phyloP scores from a whole-genome alignment of 805 yeast genomes.

The Scheffersomyces ergatensis region DNA sequence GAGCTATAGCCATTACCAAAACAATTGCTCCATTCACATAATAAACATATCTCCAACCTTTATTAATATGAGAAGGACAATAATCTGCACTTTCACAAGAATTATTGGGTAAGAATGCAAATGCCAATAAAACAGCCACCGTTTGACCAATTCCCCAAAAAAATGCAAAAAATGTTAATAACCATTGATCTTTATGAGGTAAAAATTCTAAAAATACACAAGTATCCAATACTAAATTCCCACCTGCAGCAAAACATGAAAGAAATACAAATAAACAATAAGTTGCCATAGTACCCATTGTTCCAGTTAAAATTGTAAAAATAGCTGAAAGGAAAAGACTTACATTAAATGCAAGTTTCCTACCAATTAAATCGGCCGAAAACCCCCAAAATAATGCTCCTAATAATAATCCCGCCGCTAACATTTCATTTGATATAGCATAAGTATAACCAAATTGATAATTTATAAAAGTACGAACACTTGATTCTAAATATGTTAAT shows the following conservation, averaged over 20 bases:
- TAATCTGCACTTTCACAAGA: constrained; percentile 39
- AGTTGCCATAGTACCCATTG: constrained; percentile 47
- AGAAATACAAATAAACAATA: constrained; percentile 49
- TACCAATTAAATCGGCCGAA: constrained; percentile 53
- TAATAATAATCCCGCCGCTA: constrained; percentile 42
- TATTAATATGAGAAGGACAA: constrained; percentile 48
- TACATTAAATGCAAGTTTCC: constrained; percentile 49
- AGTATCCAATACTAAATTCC: constrained; percentile 55
- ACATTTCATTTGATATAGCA: constrained; percentile 23
- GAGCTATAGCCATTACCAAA: constrained; percentile 27
- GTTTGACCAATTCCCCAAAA: constrained; percentile 69
- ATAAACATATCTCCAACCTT: constrained; percentile 62
- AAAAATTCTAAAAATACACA: constrained; percentile 52
- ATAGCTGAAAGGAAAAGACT: constrained; percentile 46
- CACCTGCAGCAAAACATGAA: constrained; percentile 50
- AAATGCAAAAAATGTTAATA: constrained; percentile 46
- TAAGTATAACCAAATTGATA: constrained; percentile 23
- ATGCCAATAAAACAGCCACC: constrained; percentile 50
- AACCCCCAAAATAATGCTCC: constrained; percentile 59
- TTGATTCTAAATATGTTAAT: constrained; percentile 19
- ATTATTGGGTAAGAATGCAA: constrained; percentile 53
- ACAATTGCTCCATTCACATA: constrained; percentile 52
- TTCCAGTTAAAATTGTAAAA: constrained; percentile 54
- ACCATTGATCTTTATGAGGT: constrained; percentile 50
- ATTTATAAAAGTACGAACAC: constrained; percentile 23